A percentile compares a stretch with the other conserved stretches of the same genome.
Conservation (phyloP, 1,284 basidiomycete species). For the Microbotryum silenes-acaulis region DNA sequence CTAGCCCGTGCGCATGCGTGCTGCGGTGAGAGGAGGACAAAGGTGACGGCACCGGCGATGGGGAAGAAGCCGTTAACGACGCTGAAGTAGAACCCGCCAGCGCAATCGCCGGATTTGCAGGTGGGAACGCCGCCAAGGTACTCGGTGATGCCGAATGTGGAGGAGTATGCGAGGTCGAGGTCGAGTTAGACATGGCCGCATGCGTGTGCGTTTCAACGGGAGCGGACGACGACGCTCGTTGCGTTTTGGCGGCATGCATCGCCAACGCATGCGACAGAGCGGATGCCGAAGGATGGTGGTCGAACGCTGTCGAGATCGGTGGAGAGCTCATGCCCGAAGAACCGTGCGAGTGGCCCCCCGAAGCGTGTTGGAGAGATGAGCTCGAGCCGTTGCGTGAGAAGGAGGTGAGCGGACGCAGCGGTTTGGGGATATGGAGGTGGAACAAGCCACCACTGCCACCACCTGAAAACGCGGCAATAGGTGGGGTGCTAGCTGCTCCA, state of each 20-base stretch:
- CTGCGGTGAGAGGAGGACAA: too few relatives aligned
- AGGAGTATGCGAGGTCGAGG: not conserved
- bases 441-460: conserved; percentile 26
- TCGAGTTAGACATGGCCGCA: conserved; percentile 24
- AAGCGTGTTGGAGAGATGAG: conserved; percentile 5
- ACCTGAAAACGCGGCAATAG: conserved; percentile 6
- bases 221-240: conserved; percentile 2
- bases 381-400: conserved; percentile 26
- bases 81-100: too few relatives aligned
- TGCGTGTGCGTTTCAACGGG: conserved; percentile 15
- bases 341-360: not conserved
- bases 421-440: conserved; percentile 35
- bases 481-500: not conserved
- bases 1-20: too few relatives aligned
- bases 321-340: not conserved
- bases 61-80: not conserved
- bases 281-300: conserved; percentile 24
- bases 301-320: not conserved
- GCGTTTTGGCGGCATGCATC: conserved; percentile 24
- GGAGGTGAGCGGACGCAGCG: conserved; percentile 33
- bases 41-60: not conserved
- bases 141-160: too few relatives aligned
- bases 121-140: too few relatives aligned
- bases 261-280: conserved; percentile 31
- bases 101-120: too few relatives aligned